Evolutionary conservation across 768 basidiomycete species (phyloP).

Genomic region (Suillus sp.): DNA sequence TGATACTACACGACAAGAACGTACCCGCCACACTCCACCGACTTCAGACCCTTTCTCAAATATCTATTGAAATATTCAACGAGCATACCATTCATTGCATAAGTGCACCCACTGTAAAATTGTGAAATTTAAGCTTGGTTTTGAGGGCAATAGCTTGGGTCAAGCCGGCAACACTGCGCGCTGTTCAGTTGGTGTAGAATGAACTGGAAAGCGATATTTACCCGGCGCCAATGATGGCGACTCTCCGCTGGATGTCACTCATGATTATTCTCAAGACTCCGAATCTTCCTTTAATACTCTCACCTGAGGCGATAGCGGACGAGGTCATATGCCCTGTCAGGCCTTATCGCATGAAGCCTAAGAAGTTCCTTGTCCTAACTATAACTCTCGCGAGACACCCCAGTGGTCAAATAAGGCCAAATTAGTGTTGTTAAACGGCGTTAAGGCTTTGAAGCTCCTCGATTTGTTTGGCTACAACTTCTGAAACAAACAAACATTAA

Average conservation of each 20-base stretch:
- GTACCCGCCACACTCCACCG: slow-evolving; percentile 56
- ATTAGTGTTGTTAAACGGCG: no score
- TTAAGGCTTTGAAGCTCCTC: no score
- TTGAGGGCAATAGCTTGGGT: slow-evolving; percentile 1
- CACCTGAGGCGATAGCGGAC: not conserved
- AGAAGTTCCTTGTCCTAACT: not conserved
- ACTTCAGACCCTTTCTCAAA: slow-evolving; percentile 47
- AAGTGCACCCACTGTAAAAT: slow-evolving; percentile 27
- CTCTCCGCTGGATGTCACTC: slow-evolving; percentile 14
- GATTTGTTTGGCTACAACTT: slow-evolving; percentile 4
- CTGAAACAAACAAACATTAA: not conserved
- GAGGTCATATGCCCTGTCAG: not conserved
- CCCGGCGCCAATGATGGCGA: slow-evolving; percentile 28
- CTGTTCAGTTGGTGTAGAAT: not conserved
- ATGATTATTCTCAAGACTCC: not conserved
- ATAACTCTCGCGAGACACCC: not conserved
- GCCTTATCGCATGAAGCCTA: not conserved
- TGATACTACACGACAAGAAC: slow-evolving; percentile 20
- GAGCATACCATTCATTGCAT: not conserved
- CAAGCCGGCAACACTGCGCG: not conserved
- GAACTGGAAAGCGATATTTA: slow-evolving; percentile 2
- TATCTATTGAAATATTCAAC: slow-evolving; percentile 36
- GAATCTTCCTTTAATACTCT: slow-evolving; percentile 1
- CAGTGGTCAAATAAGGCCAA: not conserved
- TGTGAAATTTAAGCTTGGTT: not conserved